These are phyloP conservation scores for Blastobotrys niveus DNA, from an alignment of 1,139 yeast species.

Conservation along the genomic window DNA sequence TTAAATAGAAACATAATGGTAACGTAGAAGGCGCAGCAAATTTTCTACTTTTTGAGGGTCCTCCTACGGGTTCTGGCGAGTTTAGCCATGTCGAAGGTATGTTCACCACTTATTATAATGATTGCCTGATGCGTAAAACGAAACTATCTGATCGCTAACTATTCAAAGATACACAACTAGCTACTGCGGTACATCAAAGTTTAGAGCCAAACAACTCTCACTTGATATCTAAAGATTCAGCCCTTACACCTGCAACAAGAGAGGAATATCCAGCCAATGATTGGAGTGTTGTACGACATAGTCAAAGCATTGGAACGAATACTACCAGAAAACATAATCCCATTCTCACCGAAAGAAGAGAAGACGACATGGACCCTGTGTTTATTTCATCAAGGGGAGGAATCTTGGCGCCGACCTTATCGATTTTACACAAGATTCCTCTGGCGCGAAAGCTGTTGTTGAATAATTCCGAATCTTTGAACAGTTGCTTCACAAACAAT, in stretches of 20 bases:
- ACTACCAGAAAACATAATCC: not conserved
- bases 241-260: constrained; percentile 28
- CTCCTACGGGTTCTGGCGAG: not conserved
- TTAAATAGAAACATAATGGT: not conserved
- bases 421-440: constrained; percentile 42
- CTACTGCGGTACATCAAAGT: constrained; percentile 18
- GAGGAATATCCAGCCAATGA: constrained; percentile 24
- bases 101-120: not conserved
- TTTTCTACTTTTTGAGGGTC: not conserved
- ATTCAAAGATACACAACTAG: constrained; percentile 15
- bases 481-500: constrained; percentile 35
- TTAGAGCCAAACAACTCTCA: constrained; percentile 6
- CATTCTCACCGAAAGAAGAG: constrained; percentile 2
- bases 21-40: constrained; percentile 15
- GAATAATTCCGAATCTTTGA: constrained; percentile 30
- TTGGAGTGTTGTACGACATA: constrained; percentile 29
- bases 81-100: not conserved
- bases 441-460: constrained; percentile 36
- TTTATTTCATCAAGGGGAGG: constrained; percentile 33
- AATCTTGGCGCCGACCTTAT: constrained; percentile 38
- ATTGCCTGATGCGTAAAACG: not conserved
- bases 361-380: constrained; percentile 30
- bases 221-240: not conserved
- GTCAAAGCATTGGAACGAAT: not conserved
- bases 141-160: not conserved